Evolutionary conservation across 305 asterid genomes (phyloP).

Genomic region (Solanum hybrid): DNA sequence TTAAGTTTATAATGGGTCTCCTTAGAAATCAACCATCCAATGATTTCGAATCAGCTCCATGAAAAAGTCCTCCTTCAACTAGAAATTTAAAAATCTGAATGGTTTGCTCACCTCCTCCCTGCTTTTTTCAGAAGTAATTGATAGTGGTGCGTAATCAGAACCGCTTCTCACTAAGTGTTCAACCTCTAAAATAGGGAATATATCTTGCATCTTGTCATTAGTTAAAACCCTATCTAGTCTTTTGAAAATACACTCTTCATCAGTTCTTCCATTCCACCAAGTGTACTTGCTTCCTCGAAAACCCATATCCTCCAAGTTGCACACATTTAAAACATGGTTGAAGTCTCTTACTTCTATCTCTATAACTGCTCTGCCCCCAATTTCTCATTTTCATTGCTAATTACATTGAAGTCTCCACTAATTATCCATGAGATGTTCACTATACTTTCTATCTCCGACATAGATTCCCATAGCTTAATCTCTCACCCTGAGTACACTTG

Average conservation of each 20-base stretch:
- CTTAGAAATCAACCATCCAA: background rate
- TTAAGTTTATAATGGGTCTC: background rate
- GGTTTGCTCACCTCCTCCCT: background rate
- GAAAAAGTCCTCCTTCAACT: background rate
- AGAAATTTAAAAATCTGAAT: background rate
- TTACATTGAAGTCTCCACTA: background rate
- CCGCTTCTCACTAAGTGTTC: background rate
- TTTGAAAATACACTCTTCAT: background rate
- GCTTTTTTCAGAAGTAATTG: background rate
- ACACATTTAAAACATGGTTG: background rate
- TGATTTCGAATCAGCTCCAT: background rate
- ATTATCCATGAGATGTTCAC: background rate
- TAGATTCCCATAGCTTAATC: background rate
- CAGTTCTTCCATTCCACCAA: background rate
- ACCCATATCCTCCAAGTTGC: background rate
- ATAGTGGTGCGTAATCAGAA: background rate
- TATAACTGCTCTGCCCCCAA: background rate
- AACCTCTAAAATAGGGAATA: background rate
- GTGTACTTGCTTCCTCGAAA: background rate
- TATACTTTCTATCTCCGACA: background rate
- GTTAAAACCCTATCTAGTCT: background rate
- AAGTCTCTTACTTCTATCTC: background rate
- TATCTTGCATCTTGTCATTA: background rate
- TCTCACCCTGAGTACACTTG: background rate
- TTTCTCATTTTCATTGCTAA: background rate